phyloP scores from a whole-genome alignment of 805 yeast genomes.

The Kuraishia borneana region DNA sequence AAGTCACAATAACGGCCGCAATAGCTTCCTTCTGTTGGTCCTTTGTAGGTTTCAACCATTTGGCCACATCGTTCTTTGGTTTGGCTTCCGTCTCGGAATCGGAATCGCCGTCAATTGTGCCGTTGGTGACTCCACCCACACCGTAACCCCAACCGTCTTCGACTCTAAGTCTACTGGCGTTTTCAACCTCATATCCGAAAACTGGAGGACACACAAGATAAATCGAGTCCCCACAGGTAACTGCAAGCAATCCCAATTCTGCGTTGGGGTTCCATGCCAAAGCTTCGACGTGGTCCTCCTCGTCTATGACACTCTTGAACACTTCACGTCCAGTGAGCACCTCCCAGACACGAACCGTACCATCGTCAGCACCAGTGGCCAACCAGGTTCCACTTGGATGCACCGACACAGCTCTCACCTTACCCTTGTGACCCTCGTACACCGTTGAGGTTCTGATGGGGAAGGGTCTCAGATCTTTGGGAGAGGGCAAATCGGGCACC shows the following conservation, averaged over 20 bases:
- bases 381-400: conserved; percentile 91
- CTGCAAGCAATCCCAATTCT: conserved; percentile 68
- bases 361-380: conserved; percentile 97
- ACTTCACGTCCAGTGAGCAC: conserved; percentile 91
- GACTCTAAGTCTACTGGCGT: conserved; percentile 62
- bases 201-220: conserved; percentile 82
- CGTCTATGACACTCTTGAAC: conserved; percentile 41
- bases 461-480: conserved; percentile 93
- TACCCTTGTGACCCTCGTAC: conserved; percentile 75
- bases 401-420: conserved; percentile 70
- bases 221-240: conserved; percentile 71
- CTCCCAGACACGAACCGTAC: conserved; percentile 95
- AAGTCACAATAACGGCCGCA: conserved; percentile 54
- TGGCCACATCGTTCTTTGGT: conserved; percentile 42
- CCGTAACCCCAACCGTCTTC: conserved; percentile 91
- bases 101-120: conserved; percentile 25
- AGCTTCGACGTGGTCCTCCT: conserved; percentile 69
- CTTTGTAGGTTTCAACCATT: conserved; percentile 75
- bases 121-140: conserved; percentile 22
- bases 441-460: conserved; percentile 83
- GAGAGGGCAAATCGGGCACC: conserved; percentile 93
- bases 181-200: conserved; percentile 81
- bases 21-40: conserved; percentile 55
- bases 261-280: conserved; percentile 86
- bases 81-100: conserved; percentile 20